Base-by-base conservation (phyloP, 768 basidiomycete species). In the Suillus bovinus region DNA sequence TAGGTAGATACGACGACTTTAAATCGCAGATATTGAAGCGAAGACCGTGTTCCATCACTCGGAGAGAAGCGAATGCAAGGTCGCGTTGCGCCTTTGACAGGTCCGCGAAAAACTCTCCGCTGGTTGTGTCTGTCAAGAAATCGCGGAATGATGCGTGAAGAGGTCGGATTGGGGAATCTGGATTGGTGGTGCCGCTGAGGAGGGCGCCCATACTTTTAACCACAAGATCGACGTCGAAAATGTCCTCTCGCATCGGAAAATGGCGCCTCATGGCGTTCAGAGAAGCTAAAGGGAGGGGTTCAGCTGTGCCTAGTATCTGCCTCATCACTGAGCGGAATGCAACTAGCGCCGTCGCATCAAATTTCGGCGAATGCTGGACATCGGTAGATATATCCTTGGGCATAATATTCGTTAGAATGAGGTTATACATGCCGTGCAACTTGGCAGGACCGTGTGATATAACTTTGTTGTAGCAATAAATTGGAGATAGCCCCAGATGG, bases 121-220 rank as follows among this genome's bases (percentile, higher is more conserved):
- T 67, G n/a, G 66, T 62, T 13, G 20, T 6, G 50, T 68, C 61
- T 1, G 36, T 62, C n/a, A 73, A 62, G 55, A 69, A 76, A 42
- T 74, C 74, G 16, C 55, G 56, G 60, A 75, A 72, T 0, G 74
- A 75, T 13, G 71, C 53, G 56, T 75, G 73, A n/a, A 72, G 61
- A 16, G 67, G 62, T 11, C 59, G 63, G 47, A 71, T 61, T 9
- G 63, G 53, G 4, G 34, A 20, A 27, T 10, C 34, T 11, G 63
- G 52, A 6, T 38, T 41, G 11, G 27, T 24, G 13, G 49, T 54
- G 20, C 63, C 60, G 46, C 63, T 63, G 33, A 63, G 22, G 33
- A 64, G 27, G 38, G 63, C 49, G 1, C 59, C 62, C 60, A 63
- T 55, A 5, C 9, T 22, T 20, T 34, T 31, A 4, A 68, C 27